phyloP scores from a whole-genome alignment of 2,329 filamentous ascomycete genomes.

The Fusarium vanettenii region DNA sequence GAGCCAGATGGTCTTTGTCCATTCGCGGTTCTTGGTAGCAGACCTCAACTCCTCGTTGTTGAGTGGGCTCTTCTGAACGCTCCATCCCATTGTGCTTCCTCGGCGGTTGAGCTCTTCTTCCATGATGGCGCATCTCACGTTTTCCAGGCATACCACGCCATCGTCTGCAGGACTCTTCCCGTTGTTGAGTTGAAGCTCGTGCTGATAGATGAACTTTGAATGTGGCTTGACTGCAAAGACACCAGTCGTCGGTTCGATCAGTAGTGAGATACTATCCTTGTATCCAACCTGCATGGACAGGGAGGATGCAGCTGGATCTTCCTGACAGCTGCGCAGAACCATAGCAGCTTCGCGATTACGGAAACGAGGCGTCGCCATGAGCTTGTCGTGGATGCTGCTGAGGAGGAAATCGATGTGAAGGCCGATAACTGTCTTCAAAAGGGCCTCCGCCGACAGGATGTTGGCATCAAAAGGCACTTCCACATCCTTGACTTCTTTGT shows the following conservation, averaged over 20 bases:
- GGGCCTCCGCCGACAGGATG: slow-evolving; percentile 76
- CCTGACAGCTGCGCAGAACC: slow-evolving; percentile 65
- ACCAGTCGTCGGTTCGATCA: slow-evolving; percentile 84
- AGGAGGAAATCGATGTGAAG: slow-evolving; percentile 80
- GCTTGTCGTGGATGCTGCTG: slow-evolving; percentile 69
- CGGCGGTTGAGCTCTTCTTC: slow-evolving; percentile 71
- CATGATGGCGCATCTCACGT: slow-evolving; percentile 70
- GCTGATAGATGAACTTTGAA: slow-evolving; percentile 64
- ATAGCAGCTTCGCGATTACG: slow-evolving; percentile 68
- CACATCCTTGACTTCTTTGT: slow-evolving; percentile 77
- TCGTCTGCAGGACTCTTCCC: slow-evolving; percentile 67
- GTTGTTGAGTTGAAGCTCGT: slow-evolving; percentile 75
- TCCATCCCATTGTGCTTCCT: slow-evolving; percentile 75
- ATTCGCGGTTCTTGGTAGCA: slow-evolving; percentile 71
- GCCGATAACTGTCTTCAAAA: slow-evolving; percentile 80
- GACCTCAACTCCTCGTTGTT: slow-evolving; percentile 67
- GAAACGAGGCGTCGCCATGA: slow-evolving; percentile 72
- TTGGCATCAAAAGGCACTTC: slow-evolving; percentile 75
- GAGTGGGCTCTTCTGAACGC: slow-evolving; percentile 59
- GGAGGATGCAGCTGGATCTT: slow-evolving; percentile 73
- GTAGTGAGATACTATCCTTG: slow-evolving; percentile 69
- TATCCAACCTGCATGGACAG: slow-evolving; percentile 77
- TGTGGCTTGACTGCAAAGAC: slow-evolving; percentile 76
- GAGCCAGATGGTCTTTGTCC: slow-evolving; percentile 76
- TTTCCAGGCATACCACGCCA: slow-evolving; percentile 67